phyloP scores from a whole-genome alignment of 2,329 filamentous ascomycete genomes.

The Pseudofabraea citricarpa region DNA sequence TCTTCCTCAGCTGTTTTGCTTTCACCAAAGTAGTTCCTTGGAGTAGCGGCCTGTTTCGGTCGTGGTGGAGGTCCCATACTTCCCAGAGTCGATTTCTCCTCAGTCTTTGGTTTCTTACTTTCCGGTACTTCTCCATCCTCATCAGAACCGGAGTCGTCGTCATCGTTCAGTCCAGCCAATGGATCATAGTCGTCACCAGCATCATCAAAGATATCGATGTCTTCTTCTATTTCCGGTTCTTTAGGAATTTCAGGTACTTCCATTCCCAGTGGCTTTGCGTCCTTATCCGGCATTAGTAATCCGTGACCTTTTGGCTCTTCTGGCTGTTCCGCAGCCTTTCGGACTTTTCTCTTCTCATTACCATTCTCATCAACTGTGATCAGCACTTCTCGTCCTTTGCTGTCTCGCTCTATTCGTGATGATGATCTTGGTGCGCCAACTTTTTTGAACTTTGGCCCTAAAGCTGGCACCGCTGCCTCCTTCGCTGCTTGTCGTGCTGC shows the following conservation, averaged over 20 bases:
- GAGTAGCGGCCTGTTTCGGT: constrained; percentile 29
- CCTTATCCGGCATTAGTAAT: constrained; percentile 47
- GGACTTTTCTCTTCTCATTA: constrained; percentile 60
- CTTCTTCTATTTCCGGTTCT: constrained; percentile 43
- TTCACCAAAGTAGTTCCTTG: constrained; percentile 59
- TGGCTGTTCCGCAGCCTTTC: constrained; percentile 43
- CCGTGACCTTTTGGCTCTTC: constrained; percentile 33
- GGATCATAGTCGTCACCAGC: constrained; percentile 65
- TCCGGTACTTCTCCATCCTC: constrained; percentile 38
- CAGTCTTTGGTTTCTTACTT: constrained; percentile 11
- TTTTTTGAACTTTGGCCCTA: constrained; percentile 61
- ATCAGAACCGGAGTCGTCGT: constrained; percentile 34
- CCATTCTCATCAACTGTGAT: constrained; percentile 64
- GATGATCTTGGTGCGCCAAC: constrained; percentile 51
- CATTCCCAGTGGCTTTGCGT: constrained; percentile 57
- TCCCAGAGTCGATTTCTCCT: constrained; percentile 8
- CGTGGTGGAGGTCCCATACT: constrained; percentile 44
- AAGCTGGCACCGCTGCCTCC: constrained; percentile 39
- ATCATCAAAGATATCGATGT: constrained; percentile 62
- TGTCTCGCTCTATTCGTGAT: constrained; percentile 56
- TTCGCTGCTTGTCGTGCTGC: constrained; percentile 57
- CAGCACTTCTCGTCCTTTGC: constrained; percentile 56
- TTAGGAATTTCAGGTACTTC: constrained; percentile 55
- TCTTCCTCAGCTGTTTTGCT: constrained; percentile 39
- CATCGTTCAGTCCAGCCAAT: constrained; percentile 49